A percentile compares a stretch with the other conserved stretches of the same genome.
Conservation (phyloP, 202 grass and related monocot species). For the Digitaria exilis region DNA sequence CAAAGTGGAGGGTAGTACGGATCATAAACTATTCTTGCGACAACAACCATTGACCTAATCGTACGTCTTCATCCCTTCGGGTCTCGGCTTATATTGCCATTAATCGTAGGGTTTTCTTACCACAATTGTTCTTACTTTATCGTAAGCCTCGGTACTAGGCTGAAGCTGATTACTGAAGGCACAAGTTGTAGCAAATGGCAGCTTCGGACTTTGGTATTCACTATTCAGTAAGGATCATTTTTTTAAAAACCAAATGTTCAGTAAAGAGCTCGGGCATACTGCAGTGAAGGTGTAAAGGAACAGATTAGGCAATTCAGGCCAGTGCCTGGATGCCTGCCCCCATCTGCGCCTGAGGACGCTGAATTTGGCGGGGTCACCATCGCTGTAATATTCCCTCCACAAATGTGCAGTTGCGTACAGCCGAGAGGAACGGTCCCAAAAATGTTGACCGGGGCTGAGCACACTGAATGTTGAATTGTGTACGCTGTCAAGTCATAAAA, state of each 20-base stretch:
- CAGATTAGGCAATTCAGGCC: neutral
- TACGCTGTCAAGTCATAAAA: conserved; percentile 20
- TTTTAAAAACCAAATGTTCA: neutral
- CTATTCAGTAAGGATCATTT: no score
- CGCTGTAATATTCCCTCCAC: neutral
- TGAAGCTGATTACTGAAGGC: neutral
- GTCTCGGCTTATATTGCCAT: neutral
- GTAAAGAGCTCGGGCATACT: neutral
- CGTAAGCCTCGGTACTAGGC: neutral
- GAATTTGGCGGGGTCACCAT: conserved; percentile 5
- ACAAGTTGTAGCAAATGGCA: neutral
- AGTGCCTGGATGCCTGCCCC: neutral
- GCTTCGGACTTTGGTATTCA: no score
- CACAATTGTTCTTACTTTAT: no score
- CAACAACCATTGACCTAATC: conserved; percentile 5
- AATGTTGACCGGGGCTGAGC: conserved; percentile 22
- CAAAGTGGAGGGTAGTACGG: neutral
- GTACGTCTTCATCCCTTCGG: neutral
- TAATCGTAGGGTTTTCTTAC: no score
- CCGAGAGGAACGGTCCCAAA: conserved; percentile 20
- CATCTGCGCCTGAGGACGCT: neutral
- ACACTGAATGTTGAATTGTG: conserved; percentile 16
- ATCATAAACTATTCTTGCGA: neutral
- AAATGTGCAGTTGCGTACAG: neutral
- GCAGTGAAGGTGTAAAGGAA: neutral